A percentile compares a stretch with the other conserved stretches of the same genome.
phyloP scores from a whole-genome alignment of 2,329 filamentous ascomycete species.

The Pestalotiopsis sp. region DNA sequence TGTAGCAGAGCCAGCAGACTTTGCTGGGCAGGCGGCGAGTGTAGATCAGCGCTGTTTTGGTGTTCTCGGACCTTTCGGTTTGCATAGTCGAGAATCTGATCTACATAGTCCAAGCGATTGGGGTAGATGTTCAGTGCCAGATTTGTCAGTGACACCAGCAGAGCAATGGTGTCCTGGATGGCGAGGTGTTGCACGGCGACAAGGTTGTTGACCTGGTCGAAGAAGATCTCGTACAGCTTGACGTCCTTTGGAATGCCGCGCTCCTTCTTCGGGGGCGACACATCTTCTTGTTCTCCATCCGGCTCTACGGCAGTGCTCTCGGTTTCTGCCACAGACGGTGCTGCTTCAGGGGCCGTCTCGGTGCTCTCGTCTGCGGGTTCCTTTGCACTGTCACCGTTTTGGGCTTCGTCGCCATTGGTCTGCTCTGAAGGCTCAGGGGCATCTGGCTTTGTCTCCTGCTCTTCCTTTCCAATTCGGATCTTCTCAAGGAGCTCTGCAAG shows the following conservation, averaged over 20 bases:
- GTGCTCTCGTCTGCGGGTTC: constrained; percentile 29
- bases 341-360: constrained; percentile 34
- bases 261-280: constrained; percentile 33
- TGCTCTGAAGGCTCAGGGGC: constrained; percentile 35
- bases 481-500: constrained; percentile 78
- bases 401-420: constrained; percentile 37
- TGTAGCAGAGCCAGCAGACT: constrained; percentile 89
- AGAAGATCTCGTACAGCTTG: constrained; percentile 96
- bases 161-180: constrained; percentile 91
- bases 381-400: constrained; percentile 38
- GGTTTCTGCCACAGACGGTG: constrained; percentile 47
- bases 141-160: constrained; percentile 92
- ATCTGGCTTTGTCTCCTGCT: constrained; percentile 32
- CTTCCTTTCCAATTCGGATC: constrained; percentile 69
- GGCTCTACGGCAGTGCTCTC: constrained; percentile 53
- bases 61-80: constrained; percentile 85
- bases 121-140: constrained; percentile 96
- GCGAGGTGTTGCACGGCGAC: constrained; percentile 89
- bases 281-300: constrained; percentile 17
- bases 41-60: constrained; percentile 92
- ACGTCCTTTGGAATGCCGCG: constrained; percentile 73
- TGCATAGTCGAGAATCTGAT: constrained; percentile 90
- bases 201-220: constrained; percentile 90
- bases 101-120: constrained; percentile 88
- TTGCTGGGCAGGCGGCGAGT: constrained; percentile 84